These are phyloP conservation scores for Circinella minor DNA, from an alignment of 371 early-diverging fungal genomes.

Conservation along the genomic window DNA sequence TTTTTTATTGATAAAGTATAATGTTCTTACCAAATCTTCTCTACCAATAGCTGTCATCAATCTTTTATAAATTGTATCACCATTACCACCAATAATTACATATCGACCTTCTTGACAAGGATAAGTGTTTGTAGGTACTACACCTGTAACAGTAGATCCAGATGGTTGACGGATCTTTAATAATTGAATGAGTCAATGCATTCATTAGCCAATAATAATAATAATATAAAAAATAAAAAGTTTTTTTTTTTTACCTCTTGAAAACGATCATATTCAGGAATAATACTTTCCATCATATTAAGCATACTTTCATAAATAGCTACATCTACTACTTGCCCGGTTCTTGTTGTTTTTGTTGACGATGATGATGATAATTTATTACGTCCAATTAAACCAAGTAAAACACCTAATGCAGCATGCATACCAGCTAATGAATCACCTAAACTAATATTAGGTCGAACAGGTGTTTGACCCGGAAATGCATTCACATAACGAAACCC, in stretches of 20 bases:
- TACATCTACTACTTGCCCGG: slow-evolving; percentile 64
- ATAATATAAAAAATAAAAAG: no score
- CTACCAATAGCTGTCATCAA: slow-evolving; percentile 55
- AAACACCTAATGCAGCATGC: slow-evolving; percentile 56
- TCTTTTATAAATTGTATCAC: slow-evolving; percentile 62
- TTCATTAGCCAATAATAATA: neutral
- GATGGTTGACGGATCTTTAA: slow-evolving; percentile 55
- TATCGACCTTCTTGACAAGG: slow-evolving; percentile 56
- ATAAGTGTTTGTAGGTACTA: slow-evolving; percentile 63
- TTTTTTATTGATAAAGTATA: no score
- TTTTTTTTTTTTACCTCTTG: slow-evolving; percentile 33
- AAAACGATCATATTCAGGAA: slow-evolving; percentile 59
- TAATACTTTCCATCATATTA: slow-evolving; percentile 62
- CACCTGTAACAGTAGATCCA: slow-evolving; percentile 61
- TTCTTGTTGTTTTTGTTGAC: slow-evolving; percentile 7
- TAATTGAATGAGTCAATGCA: neutral
- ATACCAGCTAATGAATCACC: slow-evolving; percentile 64
- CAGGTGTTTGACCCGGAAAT: slow-evolving; percentile 51
- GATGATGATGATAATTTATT: slow-evolving; percentile 27
- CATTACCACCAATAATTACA: slow-evolving; percentile 65
- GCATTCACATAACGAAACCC: slow-evolving; percentile 60
- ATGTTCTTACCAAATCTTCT: slow-evolving; percentile 46
- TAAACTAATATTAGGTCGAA: slow-evolving; percentile 59
- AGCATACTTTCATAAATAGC: slow-evolving; percentile 61
- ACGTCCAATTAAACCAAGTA: slow-evolving; percentile 46